phyloP scores from a whole-genome alignment of 805 yeast species.

The Yamadazyma paraphyllophila region DNA sequence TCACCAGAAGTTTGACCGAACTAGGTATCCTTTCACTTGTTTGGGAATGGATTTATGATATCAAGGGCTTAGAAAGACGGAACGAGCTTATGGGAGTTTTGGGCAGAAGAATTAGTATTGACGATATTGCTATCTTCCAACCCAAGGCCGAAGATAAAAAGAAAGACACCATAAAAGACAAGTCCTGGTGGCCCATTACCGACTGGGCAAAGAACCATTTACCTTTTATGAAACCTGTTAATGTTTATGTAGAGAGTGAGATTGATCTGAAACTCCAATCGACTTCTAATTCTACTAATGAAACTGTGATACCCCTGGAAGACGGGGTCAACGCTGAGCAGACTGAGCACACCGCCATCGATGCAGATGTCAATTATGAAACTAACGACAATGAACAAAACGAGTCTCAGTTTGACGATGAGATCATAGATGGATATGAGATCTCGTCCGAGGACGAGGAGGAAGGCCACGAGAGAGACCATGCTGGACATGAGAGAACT shows the following conservation, averaged over 20 bases:
- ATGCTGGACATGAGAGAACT: no score
- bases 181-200: neutral
- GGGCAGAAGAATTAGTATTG: constrained; percentile 56
- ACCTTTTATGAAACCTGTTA: constrained; percentile 5
- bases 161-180: neutral
- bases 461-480: no score
- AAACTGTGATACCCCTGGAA: neutral
- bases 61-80: constrained; percentile 47
- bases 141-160: neutral
- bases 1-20: constrained; percentile 43
- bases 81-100: constrained; percentile 56
- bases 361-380: neutral
- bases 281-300: constrained; percentile 1
- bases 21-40: constrained; percentile 51
- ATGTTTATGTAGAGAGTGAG: constrained; percentile 12
- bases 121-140: constrained; percentile 29
- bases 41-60: constrained; percentile 67
- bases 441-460: constrained; percentile 12
- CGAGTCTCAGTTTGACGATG: constrained; percentile 20
- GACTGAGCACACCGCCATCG: neutral
- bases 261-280: constrained; percentile 7
- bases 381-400: neutral
- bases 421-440: constrained; percentile 26
- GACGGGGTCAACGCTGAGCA: neutral
- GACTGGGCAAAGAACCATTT: neutral